Conservation (phyloP, 768 basidiomycete genomes). For the Leucogyrophana mollusca region DNA sequence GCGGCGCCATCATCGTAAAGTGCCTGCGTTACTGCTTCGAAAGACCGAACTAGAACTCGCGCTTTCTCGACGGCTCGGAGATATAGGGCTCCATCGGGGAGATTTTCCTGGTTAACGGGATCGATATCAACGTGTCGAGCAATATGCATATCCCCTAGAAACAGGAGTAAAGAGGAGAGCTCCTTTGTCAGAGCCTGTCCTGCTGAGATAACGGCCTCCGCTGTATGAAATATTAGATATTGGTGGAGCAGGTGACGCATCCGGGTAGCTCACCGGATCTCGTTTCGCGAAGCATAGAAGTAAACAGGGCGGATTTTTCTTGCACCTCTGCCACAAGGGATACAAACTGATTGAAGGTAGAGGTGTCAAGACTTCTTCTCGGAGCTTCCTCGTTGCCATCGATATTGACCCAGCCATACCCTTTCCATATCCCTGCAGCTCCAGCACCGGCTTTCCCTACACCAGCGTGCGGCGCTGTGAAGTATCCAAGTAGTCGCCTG, state of each 20-base stretch:
- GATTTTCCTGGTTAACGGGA: slow-evolving; percentile 30
- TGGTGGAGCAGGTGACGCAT: background rate
- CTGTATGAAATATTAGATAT: slow-evolving; percentile 12
- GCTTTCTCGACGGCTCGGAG: slow-evolving; percentile 44
- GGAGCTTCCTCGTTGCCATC: slow-evolving; percentile 33
- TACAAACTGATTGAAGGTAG: slow-evolving; percentile 34
- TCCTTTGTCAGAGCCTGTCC: slow-evolving; percentile 34
- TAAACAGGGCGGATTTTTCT: slow-evolving; percentile 22
- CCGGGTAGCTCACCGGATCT: slow-evolving; percentile 15
- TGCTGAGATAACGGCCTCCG: slow-evolving; percentile 19
- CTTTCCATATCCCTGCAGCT: slow-evolving; percentile 50
- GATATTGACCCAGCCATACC: slow-evolving; percentile 48
- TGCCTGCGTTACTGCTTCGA: slow-evolving; percentile 49
- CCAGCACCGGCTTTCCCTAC: slow-evolving; percentile 48
- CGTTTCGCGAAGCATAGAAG: slow-evolving; percentile 16
- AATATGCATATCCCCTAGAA: slow-evolving; percentile 49
- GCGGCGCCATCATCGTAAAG: slow-evolving; percentile 47
- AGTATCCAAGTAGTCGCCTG: slow-evolving; percentile 36
- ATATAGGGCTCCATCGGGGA: slow-evolving; percentile 36
- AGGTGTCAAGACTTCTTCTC: slow-evolving; percentile 21
- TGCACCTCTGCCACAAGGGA: slow-evolving; percentile 23
- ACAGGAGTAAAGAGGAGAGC: slow-evolving; percentile 39
- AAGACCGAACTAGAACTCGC: slow-evolving; percentile 41
- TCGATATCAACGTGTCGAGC: slow-evolving; percentile 54
- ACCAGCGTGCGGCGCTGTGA: slow-evolving; percentile 36